A percentile compares a stretch with the other conserved stretches of the same genome.
phyloP scores from a whole-genome alignment of 2,329 filamentous ascomycete genomes.

The Byssochlamys sp. region DNA sequence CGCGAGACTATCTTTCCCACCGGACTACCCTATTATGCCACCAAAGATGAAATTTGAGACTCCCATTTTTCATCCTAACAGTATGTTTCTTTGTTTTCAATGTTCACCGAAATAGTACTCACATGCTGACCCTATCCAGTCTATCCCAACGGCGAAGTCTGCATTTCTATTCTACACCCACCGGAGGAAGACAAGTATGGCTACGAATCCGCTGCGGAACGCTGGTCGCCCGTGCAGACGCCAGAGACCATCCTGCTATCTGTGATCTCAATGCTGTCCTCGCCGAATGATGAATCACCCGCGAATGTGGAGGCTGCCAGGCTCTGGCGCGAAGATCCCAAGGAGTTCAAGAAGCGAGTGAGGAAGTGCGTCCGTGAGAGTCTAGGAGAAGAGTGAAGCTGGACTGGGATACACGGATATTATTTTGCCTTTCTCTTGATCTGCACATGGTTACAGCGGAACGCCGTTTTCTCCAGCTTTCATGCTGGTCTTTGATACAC shows the following conservation, averaged over 20 bases:
- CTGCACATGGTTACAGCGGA: not conserved
- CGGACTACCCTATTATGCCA: slow-evolving; percentile 75
- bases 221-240: slow-evolving; percentile 90
- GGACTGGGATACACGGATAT: not conserved
- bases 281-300: slow-evolving; percentile 89
- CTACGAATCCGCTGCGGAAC: slow-evolving; percentile 80
- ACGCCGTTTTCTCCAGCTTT: not conserved
- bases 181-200: slow-evolving; percentile 89
- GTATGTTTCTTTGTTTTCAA: slow-evolving; percentile 31
- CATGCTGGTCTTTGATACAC: not conserved
- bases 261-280: slow-evolving; percentile 83
- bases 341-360: slow-evolving; percentile 69
- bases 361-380: slow-evolving; percentile 72
- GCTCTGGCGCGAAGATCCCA: slow-evolving; percentile 70
- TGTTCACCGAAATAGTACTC: not conserved
- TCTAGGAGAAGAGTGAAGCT: slow-evolving; percentile 55
- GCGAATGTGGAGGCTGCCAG: slow-evolving; percentile 90
- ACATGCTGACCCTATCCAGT: slow-evolving; percentile 37
- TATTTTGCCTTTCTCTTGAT: not conserved
- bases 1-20: slow-evolving; percentile 71
- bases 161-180: slow-evolving; percentile 93
- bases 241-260: slow-evolving; percentile 88
- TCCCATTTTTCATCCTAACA: slow-evolving; percentile 89
- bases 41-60: slow-evolving; percentile 79
- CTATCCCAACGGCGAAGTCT: slow-evolving; percentile 76